A percentile compares a stretch with the other conserved stretches of the same genome.
These are phyloP conservation scores for Ceratobasidium sp. DNA, from an alignment of 1,284 basidiomycete species.

Conservation along the genomic window DNA sequence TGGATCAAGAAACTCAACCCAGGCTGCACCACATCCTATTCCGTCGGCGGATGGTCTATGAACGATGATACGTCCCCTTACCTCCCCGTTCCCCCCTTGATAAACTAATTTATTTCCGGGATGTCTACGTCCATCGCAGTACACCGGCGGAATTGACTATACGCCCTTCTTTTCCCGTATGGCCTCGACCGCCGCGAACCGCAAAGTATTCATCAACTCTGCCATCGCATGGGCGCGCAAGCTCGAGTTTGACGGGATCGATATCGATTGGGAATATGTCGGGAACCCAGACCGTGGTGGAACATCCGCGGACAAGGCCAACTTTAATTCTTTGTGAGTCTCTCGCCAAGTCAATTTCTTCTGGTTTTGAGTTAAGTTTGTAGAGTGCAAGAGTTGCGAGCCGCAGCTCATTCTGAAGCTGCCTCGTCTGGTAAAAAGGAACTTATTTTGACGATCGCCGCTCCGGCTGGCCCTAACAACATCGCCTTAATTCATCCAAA, in stretches of 20 bases:
- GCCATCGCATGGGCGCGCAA: constrained; percentile 20
- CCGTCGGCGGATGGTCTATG: constrained; percentile 36
- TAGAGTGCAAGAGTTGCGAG: neutral
- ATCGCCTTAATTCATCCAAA: neutral
- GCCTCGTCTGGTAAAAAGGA: neutral
- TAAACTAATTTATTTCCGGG: neutral
- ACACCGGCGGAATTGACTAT: constrained; percentile 30
- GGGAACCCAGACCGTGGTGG: constrained; percentile 23
- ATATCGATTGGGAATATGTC: constrained; percentile 35
- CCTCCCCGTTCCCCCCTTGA: neutral
- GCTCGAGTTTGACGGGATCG: constrained; percentile 31
- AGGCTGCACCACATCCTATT: constrained; percentile 18
- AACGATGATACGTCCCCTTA: constrained; percentile 18
- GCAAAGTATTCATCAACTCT: constrained; percentile 17
- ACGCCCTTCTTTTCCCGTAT: constrained; percentile 14
- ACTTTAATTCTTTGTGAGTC: constrained; percentile 23
- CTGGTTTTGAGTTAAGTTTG: neutral
- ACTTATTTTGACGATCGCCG: neutral
- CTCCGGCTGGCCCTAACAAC: neutral
- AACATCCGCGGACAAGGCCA: constrained; percentile 10
- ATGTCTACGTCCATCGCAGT: constrained; percentile 12
- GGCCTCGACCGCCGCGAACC: neutral
- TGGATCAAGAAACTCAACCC: constrained; percentile 39
- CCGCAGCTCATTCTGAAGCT: neutral
- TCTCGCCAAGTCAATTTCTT: neutral